These are phyloP conservation scores for Dictyostelium citrinum DNA, from an alignment of 78 protist species.

Conservation along the genomic window DNA sequence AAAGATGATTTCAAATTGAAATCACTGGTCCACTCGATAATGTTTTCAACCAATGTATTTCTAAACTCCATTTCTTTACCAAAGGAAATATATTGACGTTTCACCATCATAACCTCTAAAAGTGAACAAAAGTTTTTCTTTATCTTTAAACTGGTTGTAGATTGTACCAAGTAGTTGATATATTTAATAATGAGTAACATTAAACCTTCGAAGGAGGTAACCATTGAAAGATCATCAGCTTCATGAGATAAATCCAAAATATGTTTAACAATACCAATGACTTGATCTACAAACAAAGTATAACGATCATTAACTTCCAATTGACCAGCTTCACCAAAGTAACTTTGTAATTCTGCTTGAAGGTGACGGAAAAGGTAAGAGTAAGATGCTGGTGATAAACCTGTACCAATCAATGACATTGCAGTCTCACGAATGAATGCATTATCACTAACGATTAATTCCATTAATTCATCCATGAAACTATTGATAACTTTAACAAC, in stretches of 20 bases:
- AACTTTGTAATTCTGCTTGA: constrained; percentile 14
- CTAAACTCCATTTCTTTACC: constrained; percentile 69
- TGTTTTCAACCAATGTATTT: constrained; percentile 31
- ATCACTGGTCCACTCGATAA: constrained; percentile 75
- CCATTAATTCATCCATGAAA: constrained; percentile 54
- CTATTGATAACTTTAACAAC: constrained; percentile 36
- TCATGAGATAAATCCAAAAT: constrained; percentile 47
- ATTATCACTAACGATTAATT: constrained; percentile 53
- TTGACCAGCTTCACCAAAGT: constrained; percentile 59
- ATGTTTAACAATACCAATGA: constrained; percentile 53
- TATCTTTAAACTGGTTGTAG: constrained; percentile 5
- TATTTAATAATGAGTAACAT: constrained; percentile 28
- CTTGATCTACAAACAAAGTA: constrained; percentile 73
- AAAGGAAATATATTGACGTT: constrained; percentile 62
- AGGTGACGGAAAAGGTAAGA: constrained; percentile 41
- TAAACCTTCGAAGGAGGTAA: constrained; percentile 52
- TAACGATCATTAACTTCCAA: constrained; percentile 14
- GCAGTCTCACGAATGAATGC: constrained; percentile 70
- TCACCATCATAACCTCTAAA: constrained; percentile 64
- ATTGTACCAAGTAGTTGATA: constrained; percentile 17
- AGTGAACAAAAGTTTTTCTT: constrained; percentile 73
- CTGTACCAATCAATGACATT: constrained; percentile 35
- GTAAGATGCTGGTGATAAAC: constrained; percentile 54
- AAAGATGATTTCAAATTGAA: constrained; percentile 26
- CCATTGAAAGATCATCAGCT: constrained; percentile 54